Percentiles rank a stretch among this genome's conserved stretches.
These are phyloP conservation scores for Hypoxylon sp. DNA, from an alignment of 2,329 filamentous ascomycete genomes.

Conservation along the genomic window DNA sequence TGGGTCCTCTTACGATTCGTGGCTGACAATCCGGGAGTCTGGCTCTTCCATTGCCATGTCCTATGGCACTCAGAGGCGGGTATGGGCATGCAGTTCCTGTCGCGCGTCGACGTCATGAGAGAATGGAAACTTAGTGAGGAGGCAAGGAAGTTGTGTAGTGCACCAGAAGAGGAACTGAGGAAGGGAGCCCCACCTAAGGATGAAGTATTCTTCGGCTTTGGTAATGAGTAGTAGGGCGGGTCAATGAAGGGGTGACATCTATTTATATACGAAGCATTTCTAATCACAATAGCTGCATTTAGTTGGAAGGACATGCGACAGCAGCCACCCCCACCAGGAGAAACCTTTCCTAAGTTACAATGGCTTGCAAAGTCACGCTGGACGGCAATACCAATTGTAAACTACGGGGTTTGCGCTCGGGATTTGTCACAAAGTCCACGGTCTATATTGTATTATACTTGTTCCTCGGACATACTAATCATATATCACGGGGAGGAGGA, in stretches of 20 bases:
- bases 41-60: slow-evolving; percentile 60
- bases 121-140: slow-evolving; percentile 62
- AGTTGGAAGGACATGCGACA: neutral
- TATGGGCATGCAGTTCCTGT: slow-evolving; percentile 61
- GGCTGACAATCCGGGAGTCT: slow-evolving; percentile 65
- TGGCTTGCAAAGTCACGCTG: neutral
- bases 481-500: neutral
- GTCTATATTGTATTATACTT: neutral
- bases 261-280: neutral
- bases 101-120: slow-evolving; percentile 62
- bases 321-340: neutral
- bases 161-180: slow-evolving; percentile 60
- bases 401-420: slow-evolving; percentile 15
- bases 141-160: slow-evolving; percentile 63
- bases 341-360: slow-evolving; percentile 4
- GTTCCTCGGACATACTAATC: neutral
- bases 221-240: slow-evolving; percentile 28
- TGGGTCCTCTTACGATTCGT: slow-evolving; percentile 66
- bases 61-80: slow-evolving; percentile 58
- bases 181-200: slow-evolving; percentile 67
- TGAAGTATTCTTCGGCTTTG: slow-evolving; percentile 61
- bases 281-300: neutral
- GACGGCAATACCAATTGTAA: slow-evolving; percentile 1
- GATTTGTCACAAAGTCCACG: slow-evolving; percentile 17
- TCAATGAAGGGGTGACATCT: slow-evolving; percentile 2